These are phyloP conservation scores for Plectosphaerella sp. DNA, from an alignment of 2,329 filamentous ascomycete genomes.

Conservation along the genomic window DNA sequence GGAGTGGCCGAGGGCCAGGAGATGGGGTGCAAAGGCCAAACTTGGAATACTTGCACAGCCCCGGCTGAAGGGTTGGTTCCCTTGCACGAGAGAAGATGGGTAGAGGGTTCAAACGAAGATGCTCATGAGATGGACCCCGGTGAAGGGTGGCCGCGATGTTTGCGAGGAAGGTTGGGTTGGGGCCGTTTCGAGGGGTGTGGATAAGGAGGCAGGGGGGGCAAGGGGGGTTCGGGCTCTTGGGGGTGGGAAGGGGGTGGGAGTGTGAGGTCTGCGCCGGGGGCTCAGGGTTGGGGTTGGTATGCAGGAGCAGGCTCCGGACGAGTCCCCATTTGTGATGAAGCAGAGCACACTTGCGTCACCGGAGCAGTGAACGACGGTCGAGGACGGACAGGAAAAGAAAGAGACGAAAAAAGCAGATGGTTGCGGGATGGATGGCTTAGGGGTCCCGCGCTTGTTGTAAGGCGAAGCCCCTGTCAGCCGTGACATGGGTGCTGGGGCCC, in stretches of 20 bases:
- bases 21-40: slow-evolving; percentile 2
- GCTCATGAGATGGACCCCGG: slow-evolving; percentile 11
- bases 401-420: slow-evolving; percentile 2
- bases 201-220: slow-evolving; percentile 20
- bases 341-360: slow-evolving; percentile 1
- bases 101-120: not conserved
- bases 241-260: slow-evolving; percentile 8
- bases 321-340: slow-evolving; percentile 17
- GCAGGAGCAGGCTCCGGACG: not conserved
- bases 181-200: slow-evolving; percentile 17
- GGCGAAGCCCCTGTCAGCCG: slow-evolving; percentile 2
- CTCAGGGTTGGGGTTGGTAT: slow-evolving; percentile 3
- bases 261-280: slow-evolving; percentile 7
- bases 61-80: slow-evolving; percentile 9
- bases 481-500: slow-evolving; percentile 1
- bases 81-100: slow-evolving; percentile 1
- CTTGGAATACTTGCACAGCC: slow-evolving; percentile 17
- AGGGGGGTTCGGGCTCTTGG: slow-evolving; percentile 3
- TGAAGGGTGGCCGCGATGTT: slow-evolving; percentile 9
- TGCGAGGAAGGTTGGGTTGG: slow-evolving; percentile 12
- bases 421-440: not conserved
- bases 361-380: not conserved
- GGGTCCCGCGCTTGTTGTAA: slow-evolving; percentile 3
- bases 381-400: not conserved
- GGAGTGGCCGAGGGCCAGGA: slow-evolving; percentile 2